A percentile compares a stretch with the other conserved stretches of the same genome.
These are phyloP conservation scores for Ogataea nakhonphanomensis DNA, from an alignment of 805 yeast genomes.

Conservation along the genomic window DNA sequence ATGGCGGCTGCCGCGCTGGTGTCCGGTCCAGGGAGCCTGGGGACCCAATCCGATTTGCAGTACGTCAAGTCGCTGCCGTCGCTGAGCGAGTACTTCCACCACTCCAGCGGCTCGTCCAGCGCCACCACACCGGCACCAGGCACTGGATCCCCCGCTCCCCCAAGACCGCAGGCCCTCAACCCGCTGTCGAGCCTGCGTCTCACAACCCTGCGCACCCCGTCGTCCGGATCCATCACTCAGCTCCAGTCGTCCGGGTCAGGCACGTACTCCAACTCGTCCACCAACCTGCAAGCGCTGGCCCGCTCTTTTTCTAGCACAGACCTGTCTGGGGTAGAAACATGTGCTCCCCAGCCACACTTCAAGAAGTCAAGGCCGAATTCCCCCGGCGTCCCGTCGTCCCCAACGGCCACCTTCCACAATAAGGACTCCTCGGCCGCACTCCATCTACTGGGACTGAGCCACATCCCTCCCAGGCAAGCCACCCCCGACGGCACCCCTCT, in stretches of 20 bases:
- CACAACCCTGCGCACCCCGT: constrained; percentile 36
- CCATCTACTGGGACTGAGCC: constrained; percentile 29
- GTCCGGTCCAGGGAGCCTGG: constrained; percentile 3
- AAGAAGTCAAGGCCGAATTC: constrained; percentile 52
- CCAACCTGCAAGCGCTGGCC: constrained; percentile 16
- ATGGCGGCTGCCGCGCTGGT: constrained; percentile 22
- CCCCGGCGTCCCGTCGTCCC: constrained; percentile 34
- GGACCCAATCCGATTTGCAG: constrained; percentile 19
- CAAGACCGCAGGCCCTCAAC: constrained; percentile 26
- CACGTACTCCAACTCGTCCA: constrained; percentile 8
- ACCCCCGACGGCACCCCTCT: constrained; percentile 34
- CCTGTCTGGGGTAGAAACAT: constrained; percentile 22
- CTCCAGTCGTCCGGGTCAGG: constrained; percentile 8
- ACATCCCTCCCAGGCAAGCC: constrained; percentile 15
- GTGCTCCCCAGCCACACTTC: constrained; percentile 34
- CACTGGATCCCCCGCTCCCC: constrained; percentile 30
- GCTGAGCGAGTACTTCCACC: constrained; percentile 44
- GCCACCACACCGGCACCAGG: neutral
- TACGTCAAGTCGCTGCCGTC: constrained; percentile 53
- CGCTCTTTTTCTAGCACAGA: constrained; percentile 42
- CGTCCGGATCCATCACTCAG: constrained; percentile 17
- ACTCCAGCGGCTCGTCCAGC: constrained; percentile 34
- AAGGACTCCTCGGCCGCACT: constrained; percentile 31
- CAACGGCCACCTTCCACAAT: constrained; percentile 21
- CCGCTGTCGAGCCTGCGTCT: constrained; percentile 44